Conservation (phyloP, 148 eudicot genomes). For the Mesembryanthemum crystallinum region DNA sequence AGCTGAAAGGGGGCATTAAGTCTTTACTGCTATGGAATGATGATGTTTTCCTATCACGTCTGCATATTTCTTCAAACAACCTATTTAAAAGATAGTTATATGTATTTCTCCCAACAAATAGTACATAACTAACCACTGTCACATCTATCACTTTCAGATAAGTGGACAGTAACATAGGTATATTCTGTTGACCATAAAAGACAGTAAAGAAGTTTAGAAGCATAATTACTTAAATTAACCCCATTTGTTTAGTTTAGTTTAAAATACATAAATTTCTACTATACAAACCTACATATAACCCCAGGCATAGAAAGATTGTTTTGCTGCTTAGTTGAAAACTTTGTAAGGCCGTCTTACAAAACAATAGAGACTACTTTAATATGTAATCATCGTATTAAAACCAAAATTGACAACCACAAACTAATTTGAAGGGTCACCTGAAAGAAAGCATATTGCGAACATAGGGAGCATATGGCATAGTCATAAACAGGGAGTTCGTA, state of each 20-base stretch:
- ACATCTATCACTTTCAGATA: too few species aligned
- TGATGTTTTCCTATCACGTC: too few species aligned
- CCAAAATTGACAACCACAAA: not conserved
- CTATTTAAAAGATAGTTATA: too few species aligned
- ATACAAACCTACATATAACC: not conserved
- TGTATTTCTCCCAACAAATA: too few species aligned
- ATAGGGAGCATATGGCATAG: conserved; percentile 90
- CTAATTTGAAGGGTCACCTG: conserved; percentile 49
- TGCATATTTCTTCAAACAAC: too few species aligned
- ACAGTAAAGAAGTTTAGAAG: not conserved
- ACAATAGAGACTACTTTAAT: not conserved
- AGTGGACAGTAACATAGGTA: too few species aligned
- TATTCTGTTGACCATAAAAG: not conserved
- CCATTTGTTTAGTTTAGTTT: not conserved
- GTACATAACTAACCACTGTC: too few species aligned
- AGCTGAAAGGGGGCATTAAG: too few species aligned
- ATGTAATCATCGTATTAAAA: not conserved
- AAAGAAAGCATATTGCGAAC: conserved; percentile 98
- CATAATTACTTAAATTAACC: too few species aligned
- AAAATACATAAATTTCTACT: not conserved
- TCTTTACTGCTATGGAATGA: too few species aligned
- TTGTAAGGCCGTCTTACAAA: not conserved
- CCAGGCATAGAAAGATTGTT: not conserved
- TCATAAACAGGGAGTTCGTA: conserved; percentile 93
- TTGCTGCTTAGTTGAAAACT: not conserved